These are phyloP conservation scores for Lyophyllum atratum DNA, from an alignment of 768 basidiomycete genomes.

Conservation along the genomic window DNA sequence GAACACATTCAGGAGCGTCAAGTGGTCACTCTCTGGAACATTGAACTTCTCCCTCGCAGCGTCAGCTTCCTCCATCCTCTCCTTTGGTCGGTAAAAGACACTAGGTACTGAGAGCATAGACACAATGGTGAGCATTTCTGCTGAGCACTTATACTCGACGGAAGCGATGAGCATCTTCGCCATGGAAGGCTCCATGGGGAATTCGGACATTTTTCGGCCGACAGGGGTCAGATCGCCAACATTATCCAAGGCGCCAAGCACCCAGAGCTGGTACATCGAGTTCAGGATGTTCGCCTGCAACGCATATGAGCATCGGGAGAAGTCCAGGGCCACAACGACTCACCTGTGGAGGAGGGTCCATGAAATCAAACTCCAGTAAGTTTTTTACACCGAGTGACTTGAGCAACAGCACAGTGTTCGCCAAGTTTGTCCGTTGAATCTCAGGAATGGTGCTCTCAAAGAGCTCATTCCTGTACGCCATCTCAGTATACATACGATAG, in stretches of 20 bases:
- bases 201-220: constrained; percentile 98
- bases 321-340: constrained; percentile 5
- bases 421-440: constrained; percentile 96
- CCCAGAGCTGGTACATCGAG: constrained; percentile 99
- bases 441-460: constrained; percentile 97
- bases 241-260: constrained; percentile 95
- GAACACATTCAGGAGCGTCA: constrained; percentile 94
- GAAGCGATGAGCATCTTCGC: constrained; percentile 98
- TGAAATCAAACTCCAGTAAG: constrained; percentile 97
- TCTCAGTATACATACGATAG: constrained; percentile 96
- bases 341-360: constrained; percentile 99
- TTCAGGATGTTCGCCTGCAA: constrained; percentile 91
- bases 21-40: constrained; percentile 96
- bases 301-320: not conserved
- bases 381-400: constrained; percentile 98
- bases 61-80: constrained; percentile 96
- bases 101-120: constrained; percentile 98
- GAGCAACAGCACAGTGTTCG: constrained; percentile 92
- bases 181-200: constrained; percentile 99
- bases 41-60: constrained; percentile 98
- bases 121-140: constrained; percentile 97
- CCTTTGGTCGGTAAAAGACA: constrained; percentile 97
- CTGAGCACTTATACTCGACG: constrained; percentile 90
- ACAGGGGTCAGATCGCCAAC: constrained; percentile 92
- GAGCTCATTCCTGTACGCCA: constrained; percentile 94